Evolutionary conservation across 805 yeast species (phyloP), one percentile per base, ranked within the genome.

Genomic region (Candida manassasensis): DNA sequence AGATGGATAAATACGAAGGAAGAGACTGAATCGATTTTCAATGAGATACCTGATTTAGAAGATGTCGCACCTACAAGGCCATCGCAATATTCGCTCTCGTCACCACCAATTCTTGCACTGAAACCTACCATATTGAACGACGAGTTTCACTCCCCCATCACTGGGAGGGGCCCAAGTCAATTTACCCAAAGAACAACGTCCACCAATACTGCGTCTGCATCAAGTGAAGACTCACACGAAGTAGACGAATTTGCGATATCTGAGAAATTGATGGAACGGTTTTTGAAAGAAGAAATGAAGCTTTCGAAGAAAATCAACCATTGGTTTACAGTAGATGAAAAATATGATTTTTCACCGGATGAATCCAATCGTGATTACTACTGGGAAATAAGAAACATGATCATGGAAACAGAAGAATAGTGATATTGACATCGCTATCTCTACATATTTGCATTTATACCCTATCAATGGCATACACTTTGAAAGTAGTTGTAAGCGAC

Each of bases 1-100:
- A 52, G 75, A 40, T 80, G 86, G 86, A 65, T 77, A n/a, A 75
- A 71, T 43, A 41, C 69, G 28, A 60, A 55, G 21, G 52, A 53
- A 21, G 52, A 52, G 1, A 71, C 68, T 4, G 59, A 48, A 18
- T 59, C 56, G 21, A 73, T 77, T 3, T 74, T 78, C 42, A 69
- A 61, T 26, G 77, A 69, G 29, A 56, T 76, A 34, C 76, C 74
- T 6, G 80, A 75, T 43, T 53, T 65, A 28, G 41, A 25, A n/a
- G 47, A 41, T 4, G 13, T 27, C 3, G 24, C 21, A 13, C 24
- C 19, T 24, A 13, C 6, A 4, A 4, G 4, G 12, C 12, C 27
- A 14, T 17, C 9, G 11, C 29, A 22, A 5, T 31, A 29, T 27
- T n/a, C 17, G 10, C 36, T 36, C 14, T 19, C 36, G 3, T 24